Evolutionary conservation across 495 filamentous ascomycete species (phyloP), one percentile per base, ranked within the genome.

Genomic region (Annulohypoxylon maeteangense): DNA sequence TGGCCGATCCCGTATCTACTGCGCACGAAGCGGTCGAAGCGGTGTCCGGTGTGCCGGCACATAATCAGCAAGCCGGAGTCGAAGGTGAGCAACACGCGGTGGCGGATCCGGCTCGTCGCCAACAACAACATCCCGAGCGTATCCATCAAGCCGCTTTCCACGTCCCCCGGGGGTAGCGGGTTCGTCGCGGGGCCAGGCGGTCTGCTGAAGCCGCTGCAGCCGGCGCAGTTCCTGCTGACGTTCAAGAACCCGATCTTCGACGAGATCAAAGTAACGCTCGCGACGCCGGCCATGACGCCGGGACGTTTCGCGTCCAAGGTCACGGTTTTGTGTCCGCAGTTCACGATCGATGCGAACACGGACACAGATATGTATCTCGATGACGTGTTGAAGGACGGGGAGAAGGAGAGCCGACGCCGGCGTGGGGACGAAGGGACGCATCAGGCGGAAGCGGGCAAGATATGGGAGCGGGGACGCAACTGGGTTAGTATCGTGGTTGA

Each of bases 221-320:
- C 94, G 3, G 87, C 87, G 12, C 94, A 97, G 72, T 93, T 91
- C 74, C 83, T 99, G 20, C 86, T 98, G 38, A 97, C 93, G 1
- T 86, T 98, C 67, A 92, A 90, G 63, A 99, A 99, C 78, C 94
- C 95, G 58, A 89, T 98, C 74, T 98, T 97, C 82, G 95, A 98
- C 69, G 84, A 89, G 7, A 87, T 99, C 40, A 89, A 89, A 59
- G 88, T 99, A 60, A 95, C 92, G 0, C 88, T 99, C 7, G 95
- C 92, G 4, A 96, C 95, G 0, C 93, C 95, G 0, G 83, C 89
- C 18, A 85, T 86, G 8, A 97, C 94, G 0, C 93, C 94, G 0
- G 94, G 95, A 10, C 83, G 86, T 16, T 90, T 93, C 63, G 84
- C 87, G 0, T 89, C 89, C 47, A 93, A 88, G 74, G 93, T 98